Evolutionary conservation across 2,329 filamentous ascomycete genomes (phyloP).

Genomic region (Aurifilum marmelostoma): DNA sequence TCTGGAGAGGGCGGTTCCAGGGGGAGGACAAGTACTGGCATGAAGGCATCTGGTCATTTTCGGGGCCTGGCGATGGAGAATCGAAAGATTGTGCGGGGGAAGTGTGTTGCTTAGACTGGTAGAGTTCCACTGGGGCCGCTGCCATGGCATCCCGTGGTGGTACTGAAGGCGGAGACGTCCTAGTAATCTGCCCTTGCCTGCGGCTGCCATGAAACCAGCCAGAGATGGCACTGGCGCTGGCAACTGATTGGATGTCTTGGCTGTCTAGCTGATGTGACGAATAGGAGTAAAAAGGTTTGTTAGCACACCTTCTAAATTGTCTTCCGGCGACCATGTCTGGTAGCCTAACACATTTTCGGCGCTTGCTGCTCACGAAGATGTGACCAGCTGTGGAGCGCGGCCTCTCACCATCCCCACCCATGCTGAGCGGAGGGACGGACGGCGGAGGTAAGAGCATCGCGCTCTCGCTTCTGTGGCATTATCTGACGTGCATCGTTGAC

Average conservation of each 20-base stretch:
- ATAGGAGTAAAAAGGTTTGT: background rate
- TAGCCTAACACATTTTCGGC: background rate
- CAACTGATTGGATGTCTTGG: background rate
- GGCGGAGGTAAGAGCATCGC: background rate
- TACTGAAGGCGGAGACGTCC: slow-evolving; percentile 8
- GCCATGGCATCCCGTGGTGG: slow-evolving; percentile 17
- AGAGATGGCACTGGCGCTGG: background rate
- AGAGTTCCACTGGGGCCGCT: slow-evolving; percentile 12
- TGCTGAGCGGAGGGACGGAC: background rate
- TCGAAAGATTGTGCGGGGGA: slow-evolving; percentile 22
- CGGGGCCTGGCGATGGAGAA: slow-evolving; percentile 17
- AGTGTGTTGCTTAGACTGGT: background rate
- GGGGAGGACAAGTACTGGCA: background rate
- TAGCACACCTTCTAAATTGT: background rate
- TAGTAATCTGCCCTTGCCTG: background rate
- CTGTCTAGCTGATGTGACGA: background rate
- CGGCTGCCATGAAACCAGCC: background rate
- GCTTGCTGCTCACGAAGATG: background rate
- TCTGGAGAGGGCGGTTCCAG: background rate
- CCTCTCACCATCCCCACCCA: too few relatives aligned
- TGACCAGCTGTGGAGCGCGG: background rate
- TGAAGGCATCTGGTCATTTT: slow-evolving; percentile 20
- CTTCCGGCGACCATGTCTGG: background rate
- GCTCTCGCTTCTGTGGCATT: background rate
- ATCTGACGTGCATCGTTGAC: slow-evolving; percentile 1